Conservation (phyloP, 2,329 filamentous ascomycete species). For the Monosporascus sp. region DNA sequence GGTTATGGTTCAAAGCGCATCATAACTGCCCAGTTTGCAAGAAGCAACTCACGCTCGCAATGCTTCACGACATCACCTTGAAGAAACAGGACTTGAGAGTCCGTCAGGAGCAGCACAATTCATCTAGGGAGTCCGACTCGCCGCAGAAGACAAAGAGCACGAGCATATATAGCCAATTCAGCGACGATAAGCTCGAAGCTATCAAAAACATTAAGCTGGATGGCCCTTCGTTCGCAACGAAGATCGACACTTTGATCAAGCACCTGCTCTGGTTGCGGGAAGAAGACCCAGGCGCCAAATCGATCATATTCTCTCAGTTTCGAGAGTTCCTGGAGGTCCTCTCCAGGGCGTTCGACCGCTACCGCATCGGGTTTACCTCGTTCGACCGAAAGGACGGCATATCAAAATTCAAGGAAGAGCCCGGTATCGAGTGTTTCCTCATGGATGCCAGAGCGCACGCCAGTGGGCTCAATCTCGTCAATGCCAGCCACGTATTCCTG, state of each 20-base stretch:
- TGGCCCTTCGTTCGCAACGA: conserved; percentile 74
- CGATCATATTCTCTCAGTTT: conserved; percentile 85
- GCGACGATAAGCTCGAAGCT: conserved; percentile 62
- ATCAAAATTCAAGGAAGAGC: conserved; percentile 69
- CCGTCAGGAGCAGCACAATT: conserved; percentile 44
- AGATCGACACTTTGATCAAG: conserved; percentile 76
- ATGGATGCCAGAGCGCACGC: conserved; percentile 85
- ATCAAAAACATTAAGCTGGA: conserved; percentile 78
- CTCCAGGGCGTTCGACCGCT: conserved; percentile 60
- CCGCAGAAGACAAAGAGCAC: conserved; percentile 25
- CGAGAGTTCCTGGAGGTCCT: conserved; percentile 65
- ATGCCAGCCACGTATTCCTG: conserved; percentile 89
- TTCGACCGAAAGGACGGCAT: conserved; percentile 67
- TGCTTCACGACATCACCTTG: conserved; percentile 80
- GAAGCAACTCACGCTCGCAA: conserved; percentile 52
- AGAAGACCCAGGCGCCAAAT: conserved; percentile 81
- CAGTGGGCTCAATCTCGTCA: conserved; percentile 84
- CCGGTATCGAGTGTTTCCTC: conserved; percentile 73
- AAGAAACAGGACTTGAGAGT: conserved; percentile 70
- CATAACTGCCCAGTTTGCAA: conserved; percentile 85
- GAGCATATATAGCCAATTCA: conserved; percentile 74
- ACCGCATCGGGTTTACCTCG: conserved; percentile 67
- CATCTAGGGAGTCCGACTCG: neutral
- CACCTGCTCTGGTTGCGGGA: conserved; percentile 83
- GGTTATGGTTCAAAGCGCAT: conserved; percentile 68